Evolutionary conservation across 768 basidiomycete species (phyloP).

Genomic region (Lyophyllum atratum): DNA sequence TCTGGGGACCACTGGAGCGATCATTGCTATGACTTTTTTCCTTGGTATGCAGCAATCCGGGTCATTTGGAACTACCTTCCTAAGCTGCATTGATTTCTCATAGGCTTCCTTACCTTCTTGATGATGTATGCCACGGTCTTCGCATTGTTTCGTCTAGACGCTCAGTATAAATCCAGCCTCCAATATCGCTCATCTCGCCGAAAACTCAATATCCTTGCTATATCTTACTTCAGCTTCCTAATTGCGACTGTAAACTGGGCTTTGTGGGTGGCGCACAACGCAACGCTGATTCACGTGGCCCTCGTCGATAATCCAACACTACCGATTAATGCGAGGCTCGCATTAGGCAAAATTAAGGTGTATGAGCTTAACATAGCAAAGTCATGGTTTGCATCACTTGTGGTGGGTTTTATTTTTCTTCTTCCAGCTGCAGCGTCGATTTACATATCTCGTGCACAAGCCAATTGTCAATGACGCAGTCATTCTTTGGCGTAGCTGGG

Average conservation of each 20-base stretch:
- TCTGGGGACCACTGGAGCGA: background rate
- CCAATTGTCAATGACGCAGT: background rate
- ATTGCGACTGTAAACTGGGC: background rate
- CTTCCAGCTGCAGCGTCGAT: background rate
- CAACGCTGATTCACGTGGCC: background rate
- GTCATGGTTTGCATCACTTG: background rate
- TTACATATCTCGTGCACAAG: background rate
- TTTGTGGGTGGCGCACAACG: background rate
- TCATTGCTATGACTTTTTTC: background rate
- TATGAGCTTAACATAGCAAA: background rate
- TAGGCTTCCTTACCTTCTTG: background rate
- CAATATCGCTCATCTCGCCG: background rate
- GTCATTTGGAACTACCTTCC: background rate
- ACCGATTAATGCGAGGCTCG: background rate
- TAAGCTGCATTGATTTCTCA: background rate
- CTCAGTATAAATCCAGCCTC: background rate
- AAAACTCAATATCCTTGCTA: background rate
- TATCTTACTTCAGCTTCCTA: background rate
- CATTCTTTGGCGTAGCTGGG: background rate
- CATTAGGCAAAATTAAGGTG: background rate
- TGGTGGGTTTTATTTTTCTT: background rate
- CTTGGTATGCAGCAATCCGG: background rate
- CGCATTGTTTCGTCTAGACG: background rate
- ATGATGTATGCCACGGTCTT: background rate
- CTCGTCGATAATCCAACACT: background rate